Conservation (phyloP, 2,329 filamentous ascomycete genomes). For the Pyrenophora teres region DNA sequence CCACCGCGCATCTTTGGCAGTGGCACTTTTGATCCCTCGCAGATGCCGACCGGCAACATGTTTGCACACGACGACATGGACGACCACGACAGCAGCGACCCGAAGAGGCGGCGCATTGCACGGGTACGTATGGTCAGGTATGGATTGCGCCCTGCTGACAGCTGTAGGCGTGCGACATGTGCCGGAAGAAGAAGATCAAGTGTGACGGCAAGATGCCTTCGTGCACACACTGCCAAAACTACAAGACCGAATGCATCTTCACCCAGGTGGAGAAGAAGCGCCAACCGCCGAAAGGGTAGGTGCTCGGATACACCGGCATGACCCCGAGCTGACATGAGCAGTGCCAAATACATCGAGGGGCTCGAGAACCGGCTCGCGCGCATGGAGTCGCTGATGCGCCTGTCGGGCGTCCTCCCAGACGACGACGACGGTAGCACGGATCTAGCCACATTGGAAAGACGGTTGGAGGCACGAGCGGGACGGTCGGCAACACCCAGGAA, state of each 20-base stretch:
- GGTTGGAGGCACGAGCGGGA: slow-evolving; percentile 59
- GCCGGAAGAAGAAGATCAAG: slow-evolving; percentile 94
- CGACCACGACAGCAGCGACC: slow-evolving; percentile 68
- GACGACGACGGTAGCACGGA: slow-evolving; percentile 86
- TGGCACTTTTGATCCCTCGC: slow-evolving; percentile 44
- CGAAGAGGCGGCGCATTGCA: slow-evolving; percentile 87
- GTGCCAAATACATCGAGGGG: slow-evolving; percentile 96
- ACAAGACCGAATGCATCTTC: slow-evolving; percentile 97
- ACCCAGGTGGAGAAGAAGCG: slow-evolving; percentile 99
- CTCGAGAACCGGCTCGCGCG: slow-evolving; percentile 92
- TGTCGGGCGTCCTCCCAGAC: slow-evolving; percentile 84
- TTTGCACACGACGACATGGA: slow-evolving; percentile 57
- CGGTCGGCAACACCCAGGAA: slow-evolving; percentile 28
- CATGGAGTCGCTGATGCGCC: slow-evolving; percentile 88
- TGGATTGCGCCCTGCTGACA: slow-evolving; percentile 26
- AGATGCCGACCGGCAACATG: slow-evolving; percentile 42
- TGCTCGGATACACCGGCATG: neutral
- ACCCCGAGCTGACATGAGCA: slow-evolving; percentile 43
- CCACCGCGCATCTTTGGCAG: slow-evolving; percentile 49
- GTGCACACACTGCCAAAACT: slow-evolving; percentile 95
- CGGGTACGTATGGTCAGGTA: slow-evolving; percentile 61
- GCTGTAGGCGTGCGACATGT: slow-evolving; percentile 87
- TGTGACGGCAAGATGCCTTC: slow-evolving; percentile 95
- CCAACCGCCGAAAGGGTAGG: slow-evolving; percentile 89
- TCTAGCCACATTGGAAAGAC: slow-evolving; percentile 83